Evolutionary conservation across 805 yeast species (phyloP).

Genomic region (Blastobotrys muscicola): DNA sequence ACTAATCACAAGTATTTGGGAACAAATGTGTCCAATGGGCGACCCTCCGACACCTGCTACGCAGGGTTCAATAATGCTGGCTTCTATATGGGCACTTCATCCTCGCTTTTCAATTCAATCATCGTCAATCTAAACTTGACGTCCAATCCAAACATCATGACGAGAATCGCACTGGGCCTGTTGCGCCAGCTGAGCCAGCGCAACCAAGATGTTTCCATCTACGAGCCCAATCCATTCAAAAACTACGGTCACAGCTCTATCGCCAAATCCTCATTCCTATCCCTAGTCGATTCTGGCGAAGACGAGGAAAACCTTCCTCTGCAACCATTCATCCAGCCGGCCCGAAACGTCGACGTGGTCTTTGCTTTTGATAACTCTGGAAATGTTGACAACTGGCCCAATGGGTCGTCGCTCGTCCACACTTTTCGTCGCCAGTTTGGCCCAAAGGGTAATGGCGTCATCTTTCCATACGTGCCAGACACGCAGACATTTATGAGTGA

Average conservation of each 20-base stretch:
- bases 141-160: slow-evolving; percentile 38
- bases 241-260: slow-evolving; percentile 32
- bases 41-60: slow-evolving; percentile 36
- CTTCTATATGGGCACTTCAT: slow-evolving; percentile 72
- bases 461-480: slow-evolving; percentile 79
- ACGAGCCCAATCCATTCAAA: slow-evolving; percentile 66
- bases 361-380: slow-evolving; percentile 63
- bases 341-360: slow-evolving; percentile 51
- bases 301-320: slow-evolving; percentile 58
- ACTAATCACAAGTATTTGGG: slow-evolving; percentile 63
- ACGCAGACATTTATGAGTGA: slow-evolving; percentile 44
- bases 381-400: slow-evolving; percentile 57
- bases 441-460: slow-evolving; percentile 43
- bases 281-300: slow-evolving; percentile 65
- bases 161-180: slow-evolving; percentile 36
- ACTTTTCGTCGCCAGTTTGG: slow-evolving; percentile 53
- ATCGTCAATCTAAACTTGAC: slow-evolving; percentile 49
- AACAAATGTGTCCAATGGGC: slow-evolving; percentile 51
- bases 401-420: slow-evolving; percentile 48
- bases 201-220: slow-evolving; percentile 58
- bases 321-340: slow-evolving; percentile 49
- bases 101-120: slow-evolving; percentile 66
- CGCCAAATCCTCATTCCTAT: slow-evolving; percentile 33
- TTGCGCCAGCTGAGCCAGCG: slow-evolving; percentile 37
- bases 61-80: slow-evolving; percentile 76